Conservation (phyloP, 2,329 filamentous ascomycete species). For the Calonectria hongkongensis region DNA sequence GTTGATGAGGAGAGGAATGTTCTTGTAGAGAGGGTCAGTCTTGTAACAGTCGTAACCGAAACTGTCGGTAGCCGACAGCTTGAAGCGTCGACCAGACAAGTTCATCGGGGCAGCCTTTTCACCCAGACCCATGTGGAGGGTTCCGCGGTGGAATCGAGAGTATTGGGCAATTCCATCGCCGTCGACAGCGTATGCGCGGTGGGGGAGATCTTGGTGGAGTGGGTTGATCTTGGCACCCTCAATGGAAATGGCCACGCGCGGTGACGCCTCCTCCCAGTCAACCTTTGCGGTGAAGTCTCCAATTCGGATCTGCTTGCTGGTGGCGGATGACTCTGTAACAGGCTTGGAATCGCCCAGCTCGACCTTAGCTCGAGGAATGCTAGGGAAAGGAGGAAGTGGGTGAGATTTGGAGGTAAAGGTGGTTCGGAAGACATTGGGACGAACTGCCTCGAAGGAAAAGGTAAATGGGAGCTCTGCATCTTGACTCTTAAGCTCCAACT, state of each 20-base stretch:
- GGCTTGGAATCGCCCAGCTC: conserved; percentile 58
- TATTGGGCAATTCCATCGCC: conserved; percentile 79
- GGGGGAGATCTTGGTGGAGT: conserved; percentile 77
- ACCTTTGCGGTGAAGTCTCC: conserved; percentile 72
- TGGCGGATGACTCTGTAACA: conserved; percentile 56
- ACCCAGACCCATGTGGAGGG: conserved; percentile 81
- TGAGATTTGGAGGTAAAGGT: conserved; percentile 79
- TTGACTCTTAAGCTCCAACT: conserved; percentile 48
- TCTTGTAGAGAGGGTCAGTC: conserved; percentile 84
- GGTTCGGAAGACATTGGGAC: conserved; percentile 79
- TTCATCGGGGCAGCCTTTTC: conserved; percentile 86
- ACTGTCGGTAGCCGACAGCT: conserved; percentile 80
- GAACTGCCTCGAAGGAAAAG: conserved; percentile 79
- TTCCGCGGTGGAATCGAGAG: conserved; percentile 75
- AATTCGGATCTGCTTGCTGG: conserved; percentile 65
- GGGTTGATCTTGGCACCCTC: conserved; percentile 67
- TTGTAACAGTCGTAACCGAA: conserved; percentile 84
- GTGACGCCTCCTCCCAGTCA: conserved; percentile 73
- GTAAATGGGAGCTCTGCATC: conserved; percentile 63
- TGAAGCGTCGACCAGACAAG: conserved; percentile 79
- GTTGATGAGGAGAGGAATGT: conserved; percentile 83
- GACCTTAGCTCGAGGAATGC: conserved; percentile 66
- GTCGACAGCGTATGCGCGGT: conserved; percentile 80
- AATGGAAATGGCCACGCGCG: conserved; percentile 74
- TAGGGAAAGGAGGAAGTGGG: conserved; percentile 79